Evolutionary conservation across 2,329 filamentous ascomycete species (phyloP), one percentile per base, ranked within the genome.

Genomic region (Aspergillus arachidicola): DNA sequence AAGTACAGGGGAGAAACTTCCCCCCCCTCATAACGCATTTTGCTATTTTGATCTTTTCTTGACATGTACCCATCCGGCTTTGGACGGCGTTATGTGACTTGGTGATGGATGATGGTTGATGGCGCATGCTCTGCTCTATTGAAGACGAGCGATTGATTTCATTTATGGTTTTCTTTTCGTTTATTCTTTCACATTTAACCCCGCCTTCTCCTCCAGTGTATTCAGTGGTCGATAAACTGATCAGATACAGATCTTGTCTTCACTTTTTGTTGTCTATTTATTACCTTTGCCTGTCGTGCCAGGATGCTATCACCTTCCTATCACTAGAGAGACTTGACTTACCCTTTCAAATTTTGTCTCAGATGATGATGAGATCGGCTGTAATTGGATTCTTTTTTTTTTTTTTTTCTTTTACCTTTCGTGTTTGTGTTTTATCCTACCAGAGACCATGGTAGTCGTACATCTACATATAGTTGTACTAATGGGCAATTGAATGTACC

Each of bases 51-150:
- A 62, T 34, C 55, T 59, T 36, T 63, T 57, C 45, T 67, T 59
- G 63, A 65, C 62, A 68, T 69, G 64, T 68, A 64, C 61, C 53
- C 57, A 51, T 60, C 51, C 53, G 61, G 38, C 55, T 65, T 63
- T 62, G 62, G 60, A 62, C 55, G 71, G 70, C 70, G 69, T 72
- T 72, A 55, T 63, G 58, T 70, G 68, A 64, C 55, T 65, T 64
- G 65, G 65, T 65, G 65, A 61, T 58, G 58, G 66, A 63, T 60
- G 62, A 70, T 63, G 69, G 71, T 57, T 67, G 68, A 70, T 65
- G 69, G 69, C 68, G 67, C 66, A 67, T 68, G 65, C 56, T 67
- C 57, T 64, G 59, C 62, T 67, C 56, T 64, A 53, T 64, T 61
- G 56, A 65, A 61, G 65, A 71, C 53, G 64, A 68, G 66, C 62